phyloP scores from a whole-genome alignment of 345 rosid species.

The Eucalyptus camaldulensis region DNA sequence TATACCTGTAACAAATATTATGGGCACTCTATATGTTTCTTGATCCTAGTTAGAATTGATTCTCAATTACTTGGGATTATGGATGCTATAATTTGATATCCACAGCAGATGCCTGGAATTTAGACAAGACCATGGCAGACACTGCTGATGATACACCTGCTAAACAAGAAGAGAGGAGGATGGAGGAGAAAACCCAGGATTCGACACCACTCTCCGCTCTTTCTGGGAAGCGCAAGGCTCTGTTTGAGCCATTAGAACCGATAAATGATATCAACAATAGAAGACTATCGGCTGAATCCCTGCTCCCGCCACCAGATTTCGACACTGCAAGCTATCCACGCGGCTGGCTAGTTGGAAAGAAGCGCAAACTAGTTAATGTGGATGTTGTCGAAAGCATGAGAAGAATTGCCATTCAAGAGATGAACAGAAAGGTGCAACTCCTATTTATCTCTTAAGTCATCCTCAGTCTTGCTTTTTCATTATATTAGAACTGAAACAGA shows the following conservation, averaged over 20 bases:
- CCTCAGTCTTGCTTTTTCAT: not conserved
- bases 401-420: conserved; percentile 87
- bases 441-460: not conserved
- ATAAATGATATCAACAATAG: conserved; percentile 22
- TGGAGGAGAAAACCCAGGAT: conserved; percentile 20
- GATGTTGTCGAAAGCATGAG: conserved; percentile 98
- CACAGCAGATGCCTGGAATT: conserved; percentile 35
- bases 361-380: conserved; percentile 83
- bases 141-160: conserved; percentile 20
- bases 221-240: conserved; percentile 69
- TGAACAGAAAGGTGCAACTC: conserved; percentile 73
- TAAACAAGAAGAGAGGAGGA: conserved; percentile 25
- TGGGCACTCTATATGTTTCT: not conserved
- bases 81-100: conserved; percentile 4
- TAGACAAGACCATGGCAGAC: conserved; percentile 17
- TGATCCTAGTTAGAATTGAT: not conserved
- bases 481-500: not conserved
- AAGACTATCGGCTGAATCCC: conserved; percentile 46
- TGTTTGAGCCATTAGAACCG: conserved; percentile 86
- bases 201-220: conserved; percentile 22
- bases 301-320: conserved; percentile 90
- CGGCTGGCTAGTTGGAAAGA: conserved; percentile 92
- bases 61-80: not conserved
- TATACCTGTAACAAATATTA: not conserved
- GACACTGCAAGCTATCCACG: conserved; percentile 70